Conservation (phyloP, 371 early-diverging fungal species). For the Lichtheimia corymbifera region DNA sequence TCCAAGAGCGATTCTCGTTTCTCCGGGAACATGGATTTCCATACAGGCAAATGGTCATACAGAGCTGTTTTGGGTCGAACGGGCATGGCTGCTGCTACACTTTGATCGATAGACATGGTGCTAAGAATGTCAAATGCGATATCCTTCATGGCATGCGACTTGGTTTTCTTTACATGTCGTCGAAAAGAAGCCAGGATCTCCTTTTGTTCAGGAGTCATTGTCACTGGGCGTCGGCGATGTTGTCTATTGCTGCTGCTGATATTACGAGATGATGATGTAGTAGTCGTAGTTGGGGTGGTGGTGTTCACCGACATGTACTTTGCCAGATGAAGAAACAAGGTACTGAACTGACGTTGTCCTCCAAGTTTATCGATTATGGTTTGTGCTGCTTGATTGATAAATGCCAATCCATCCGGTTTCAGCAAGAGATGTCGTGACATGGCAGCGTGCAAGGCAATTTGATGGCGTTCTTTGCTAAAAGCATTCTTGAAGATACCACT, state of each 20-base stretch:
- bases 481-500: no score
- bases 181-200: background rate
- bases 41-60: no score
- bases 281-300: no score
- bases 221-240: no score
- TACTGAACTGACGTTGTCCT: constrained; percentile 8
- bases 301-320: background rate
- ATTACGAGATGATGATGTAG: background rate
- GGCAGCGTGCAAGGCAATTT: constrained; percentile 2
- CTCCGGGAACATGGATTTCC: no score
- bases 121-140: constrained; percentile 24
- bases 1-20: background rate
- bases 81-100: constrained; percentile 26
- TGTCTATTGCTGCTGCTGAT: no score
- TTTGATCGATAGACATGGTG: constrained; percentile 34
- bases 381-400: constrained; percentile 5
- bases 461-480: background rate
- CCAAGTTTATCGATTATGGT: constrained; percentile 14
- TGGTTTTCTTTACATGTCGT: background rate
- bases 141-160: constrained; percentile 24
- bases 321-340: constrained; percentile 8
- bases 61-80: constrained; percentile 11
- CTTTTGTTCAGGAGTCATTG: background rate
- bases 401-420: constrained; percentile 9
- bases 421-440: constrained; percentile 6